A percentile compares a stretch with the other conserved stretches of the same genome.
phyloP scores from a whole-genome alignment of 108 stramenopile genomes.

The Craspedostauros australis region DNA sequence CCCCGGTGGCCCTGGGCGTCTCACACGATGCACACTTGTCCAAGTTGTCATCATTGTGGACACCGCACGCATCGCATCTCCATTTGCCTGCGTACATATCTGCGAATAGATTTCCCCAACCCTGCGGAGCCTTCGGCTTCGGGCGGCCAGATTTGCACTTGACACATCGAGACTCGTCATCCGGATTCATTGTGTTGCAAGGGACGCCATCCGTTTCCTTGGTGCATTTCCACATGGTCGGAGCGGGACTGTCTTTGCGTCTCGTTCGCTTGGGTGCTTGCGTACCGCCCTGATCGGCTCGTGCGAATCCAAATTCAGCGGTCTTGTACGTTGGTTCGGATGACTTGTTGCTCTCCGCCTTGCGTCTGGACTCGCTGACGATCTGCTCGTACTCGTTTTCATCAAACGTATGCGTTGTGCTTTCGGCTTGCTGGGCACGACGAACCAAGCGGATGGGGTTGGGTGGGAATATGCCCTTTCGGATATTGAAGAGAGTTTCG shows the following conservation, averaged over 20 bases:
- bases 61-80: slow-evolving; percentile 6
- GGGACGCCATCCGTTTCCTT: not conserved
- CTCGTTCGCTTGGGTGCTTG: not conserved
- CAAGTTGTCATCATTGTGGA: slow-evolving; percentile 1
- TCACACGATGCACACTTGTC: slow-evolving; percentile 15
- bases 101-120: slow-evolving; percentile 18
- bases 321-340: not conserved
- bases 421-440: too few relatives aligned
- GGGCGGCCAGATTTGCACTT: not conserved
- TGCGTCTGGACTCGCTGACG: not conserved
- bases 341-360: not conserved
- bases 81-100: slow-evolving; percentile 1
- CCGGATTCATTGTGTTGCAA: not conserved
- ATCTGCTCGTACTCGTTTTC: too few relatives aligned
- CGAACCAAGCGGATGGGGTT: too few relatives aligned
- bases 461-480: too few relatives aligned
- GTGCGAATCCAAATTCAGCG: not conserved
- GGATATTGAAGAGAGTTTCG: too few relatives aligned
- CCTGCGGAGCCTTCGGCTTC: not conserved
- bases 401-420: too few relatives aligned
- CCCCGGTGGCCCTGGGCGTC: slow-evolving; percentile 1
- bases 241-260: too few relatives aligned
- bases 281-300: not conserved
- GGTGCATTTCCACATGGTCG: not conserved
- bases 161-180: slow-evolving; percentile 6